These are phyloP conservation scores for Yarrowia galli DNA, from an alignment of 1,139 yeast genomes.

Conservation along the genomic window DNA sequence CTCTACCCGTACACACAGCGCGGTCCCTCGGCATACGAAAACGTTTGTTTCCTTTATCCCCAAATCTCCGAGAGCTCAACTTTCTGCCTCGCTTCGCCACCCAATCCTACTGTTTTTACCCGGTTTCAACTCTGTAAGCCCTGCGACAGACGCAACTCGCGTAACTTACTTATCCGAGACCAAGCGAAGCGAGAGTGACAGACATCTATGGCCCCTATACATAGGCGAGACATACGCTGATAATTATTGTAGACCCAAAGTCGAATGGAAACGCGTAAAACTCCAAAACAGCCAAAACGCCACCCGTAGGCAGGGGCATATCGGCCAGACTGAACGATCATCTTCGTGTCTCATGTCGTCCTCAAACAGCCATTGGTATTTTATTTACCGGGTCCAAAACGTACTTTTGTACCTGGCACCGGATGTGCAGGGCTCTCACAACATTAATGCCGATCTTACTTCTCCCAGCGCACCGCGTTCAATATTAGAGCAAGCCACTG, in stretches of 20 bases:
- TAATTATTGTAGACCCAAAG: too few species aligned
- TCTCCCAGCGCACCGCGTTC: not conserved
- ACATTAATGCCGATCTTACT: conserved; percentile 5
- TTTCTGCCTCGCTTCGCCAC: conserved; percentile 1
- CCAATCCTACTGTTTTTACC: not conserved
- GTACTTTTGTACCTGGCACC: not conserved
- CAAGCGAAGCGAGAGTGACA: not conserved
- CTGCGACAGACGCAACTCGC: not conserved
- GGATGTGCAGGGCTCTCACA: conserved; percentile 5
- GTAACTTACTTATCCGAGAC: not conserved
- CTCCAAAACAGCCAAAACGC: too few species aligned
- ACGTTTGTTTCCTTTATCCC: not conserved
- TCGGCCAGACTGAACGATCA: too few species aligned
- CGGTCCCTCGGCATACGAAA: not conserved
- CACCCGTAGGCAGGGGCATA: too few species aligned
- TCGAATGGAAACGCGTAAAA: too few species aligned
- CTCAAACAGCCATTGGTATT: not conserved
- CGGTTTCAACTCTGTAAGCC: not conserved
- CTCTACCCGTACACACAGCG: too few species aligned
- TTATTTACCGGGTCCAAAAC: not conserved
- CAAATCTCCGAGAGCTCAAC: conserved; percentile 4
- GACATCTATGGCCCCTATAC: not conserved
- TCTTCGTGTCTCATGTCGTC: not conserved
- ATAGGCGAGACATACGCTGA: too few species aligned
- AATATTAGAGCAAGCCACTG: not conserved